Evolutionary conservation across 2,329 filamentous ascomycete genomes (phyloP).

Genomic region (Fusarium sp.): DNA sequence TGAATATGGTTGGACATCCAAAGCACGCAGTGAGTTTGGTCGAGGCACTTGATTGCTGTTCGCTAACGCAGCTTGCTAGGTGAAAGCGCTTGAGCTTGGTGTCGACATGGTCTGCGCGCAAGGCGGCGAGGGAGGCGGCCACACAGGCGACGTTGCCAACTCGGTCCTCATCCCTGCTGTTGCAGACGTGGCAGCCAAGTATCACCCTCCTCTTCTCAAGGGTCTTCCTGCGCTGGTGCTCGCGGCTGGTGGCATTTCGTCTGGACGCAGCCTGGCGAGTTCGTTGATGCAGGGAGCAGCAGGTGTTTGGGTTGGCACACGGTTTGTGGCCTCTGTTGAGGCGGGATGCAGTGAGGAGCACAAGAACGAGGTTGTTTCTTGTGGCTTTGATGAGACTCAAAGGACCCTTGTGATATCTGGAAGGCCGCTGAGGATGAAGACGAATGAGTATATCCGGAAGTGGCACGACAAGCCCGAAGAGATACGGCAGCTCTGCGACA

Average conservation of each 20-base stretch:
- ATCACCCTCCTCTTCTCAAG: constrained; percentile 76
- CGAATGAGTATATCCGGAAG: constrained; percentile 83
- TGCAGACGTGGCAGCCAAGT: constrained; percentile 82
- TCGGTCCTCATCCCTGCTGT: constrained; percentile 89
- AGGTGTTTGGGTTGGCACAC: constrained; percentile 94
- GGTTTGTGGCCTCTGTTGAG: constrained; percentile 87
- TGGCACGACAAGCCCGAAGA: constrained; percentile 84
- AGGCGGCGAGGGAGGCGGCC: constrained; percentile 92
- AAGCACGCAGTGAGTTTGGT: constrained; percentile 75
- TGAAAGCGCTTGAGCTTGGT: constrained; percentile 84
- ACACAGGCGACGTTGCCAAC: constrained; percentile 89
- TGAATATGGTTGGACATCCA: constrained; percentile 98
- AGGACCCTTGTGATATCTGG: constrained; percentile 87
- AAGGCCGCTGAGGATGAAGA: constrained; percentile 81
- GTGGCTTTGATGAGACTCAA: constrained; percentile 82
- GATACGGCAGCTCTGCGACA: constrained; percentile 79
- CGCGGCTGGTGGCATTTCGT: constrained; percentile 88
- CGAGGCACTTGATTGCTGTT: neutral
- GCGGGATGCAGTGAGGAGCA: constrained; percentile 84
- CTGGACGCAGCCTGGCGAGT: constrained; percentile 83
- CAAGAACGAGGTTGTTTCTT: constrained; percentile 86
- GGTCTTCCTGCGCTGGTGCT: constrained; percentile 82
- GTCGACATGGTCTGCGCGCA: constrained; percentile 94
- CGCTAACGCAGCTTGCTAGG: constrained; percentile 27
- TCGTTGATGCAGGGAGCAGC: constrained; percentile 88